Evolutionary conservation across 106 monocot species (phyloP), one percentile per base, ranked within the genome.

Genomic region (Narthecium ossifragum): DNA sequence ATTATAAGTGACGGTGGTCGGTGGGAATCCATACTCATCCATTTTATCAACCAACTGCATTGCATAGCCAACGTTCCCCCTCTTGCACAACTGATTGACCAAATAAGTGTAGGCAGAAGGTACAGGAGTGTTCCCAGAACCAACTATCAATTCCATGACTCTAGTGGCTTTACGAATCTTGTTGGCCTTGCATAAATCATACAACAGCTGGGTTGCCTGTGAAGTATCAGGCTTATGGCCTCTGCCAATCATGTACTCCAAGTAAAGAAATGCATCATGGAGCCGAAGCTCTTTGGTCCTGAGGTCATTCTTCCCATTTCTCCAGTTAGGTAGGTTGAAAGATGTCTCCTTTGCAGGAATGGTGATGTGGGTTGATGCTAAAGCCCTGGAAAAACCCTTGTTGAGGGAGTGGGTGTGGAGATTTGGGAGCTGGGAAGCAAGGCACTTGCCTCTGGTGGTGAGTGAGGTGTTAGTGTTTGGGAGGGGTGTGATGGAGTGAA

Each of bases 11-110:
- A 72, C 60, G 1, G 85, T 84, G 20, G 73, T 74, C 1, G 82
- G 82, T 0, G 65, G 70, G 52, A 67, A 80, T 2, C 85, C 93
- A 46, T 77, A 74, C 2, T 60, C 74, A 7, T 79, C 76, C 92
- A 93, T 85, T 71, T 73, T 79, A 36, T 88, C 88, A 2, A 93
- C 82, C 34, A 93, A 41, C 45, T 93, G 79, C 85, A 93, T 88
- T 5, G 93, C 93, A 32, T 82, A 87, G 1, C 85, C 93, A n/a
- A 85, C 82, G 48, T 85, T 88, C 8, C 93, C 93, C 12, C 81
- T 65, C 61, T 82, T 88, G 60, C 82, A 88, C 51, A 93, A 26
- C 30, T 85, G 84, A 38, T 88, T 85, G 15, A 88, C 82, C 28
- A 93, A 43, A 53, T 66, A 81, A 14, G 85, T 82, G 46, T 75